These are phyloP conservation scores for Cyberlindnera mycetangii DNA, from an alignment of 805 yeast genomes.

Conservation along the genomic window DNA sequence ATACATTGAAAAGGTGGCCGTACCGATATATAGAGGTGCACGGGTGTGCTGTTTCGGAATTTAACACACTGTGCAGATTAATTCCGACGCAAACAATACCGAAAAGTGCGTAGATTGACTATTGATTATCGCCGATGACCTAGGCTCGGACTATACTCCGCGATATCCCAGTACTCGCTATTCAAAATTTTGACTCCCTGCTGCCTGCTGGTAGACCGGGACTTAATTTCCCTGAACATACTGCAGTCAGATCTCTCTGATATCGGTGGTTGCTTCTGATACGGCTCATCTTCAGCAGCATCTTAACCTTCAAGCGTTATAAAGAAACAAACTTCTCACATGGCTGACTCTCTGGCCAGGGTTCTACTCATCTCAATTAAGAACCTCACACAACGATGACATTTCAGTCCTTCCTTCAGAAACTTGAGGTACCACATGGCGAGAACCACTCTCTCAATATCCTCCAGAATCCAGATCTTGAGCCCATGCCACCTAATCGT, in stretches of 20 bases:
- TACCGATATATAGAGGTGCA: no score
- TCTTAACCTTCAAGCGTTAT: neutral
- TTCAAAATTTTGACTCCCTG: no score
- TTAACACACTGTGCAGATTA: neutral
- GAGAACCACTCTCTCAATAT: slow-evolving; percentile 19
- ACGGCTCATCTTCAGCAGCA: neutral
- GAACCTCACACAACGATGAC: neutral
- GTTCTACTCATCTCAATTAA: neutral
- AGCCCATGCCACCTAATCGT: slow-evolving; percentile 37
- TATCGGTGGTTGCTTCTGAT: neutral
- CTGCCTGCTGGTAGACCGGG: no score
- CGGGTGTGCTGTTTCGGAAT: neutral
- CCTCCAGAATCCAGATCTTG: slow-evolving; percentile 36
- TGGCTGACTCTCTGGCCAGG: neutral
- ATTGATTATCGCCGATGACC: neutral
- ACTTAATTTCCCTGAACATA: no score
- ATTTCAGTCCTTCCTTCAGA: slow-evolving; percentile 9
- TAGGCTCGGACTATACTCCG: neutral
- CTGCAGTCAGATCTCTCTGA: neutral
- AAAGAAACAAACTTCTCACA: neutral
- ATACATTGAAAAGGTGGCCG: no score
- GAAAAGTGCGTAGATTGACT: neutral
- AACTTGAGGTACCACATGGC: slow-evolving; percentile 26
- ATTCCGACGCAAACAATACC: neutral
- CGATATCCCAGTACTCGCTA: neutral